A percentile compares a stretch with the other conserved stretches of the same genome.
Conservation (phyloP, 2,329 filamentous ascomycete species). For the Colletotrichum eleusines region DNA sequence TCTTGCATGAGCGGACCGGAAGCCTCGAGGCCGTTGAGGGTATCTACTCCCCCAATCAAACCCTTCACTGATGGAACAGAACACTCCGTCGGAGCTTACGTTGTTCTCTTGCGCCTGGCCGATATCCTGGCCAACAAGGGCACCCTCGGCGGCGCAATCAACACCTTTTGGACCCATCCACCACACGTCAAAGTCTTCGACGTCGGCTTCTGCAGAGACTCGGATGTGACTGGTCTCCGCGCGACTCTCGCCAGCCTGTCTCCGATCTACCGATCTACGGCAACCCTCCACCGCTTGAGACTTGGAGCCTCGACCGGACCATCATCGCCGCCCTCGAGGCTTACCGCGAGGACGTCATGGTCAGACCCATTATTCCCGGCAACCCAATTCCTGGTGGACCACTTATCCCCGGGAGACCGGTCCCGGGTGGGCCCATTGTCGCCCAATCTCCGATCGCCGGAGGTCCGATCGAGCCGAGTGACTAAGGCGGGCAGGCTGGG, state of each 20-base stretch:
- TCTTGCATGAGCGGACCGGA: neutral
- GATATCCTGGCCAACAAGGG: constrained; percentile 40
- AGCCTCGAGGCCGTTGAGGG: constrained; percentile 16
- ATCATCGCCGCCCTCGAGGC: constrained; percentile 42
- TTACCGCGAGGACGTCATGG: constrained; percentile 35
- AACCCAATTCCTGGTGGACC: constrained; percentile 48
- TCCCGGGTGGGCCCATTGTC: constrained; percentile 48
- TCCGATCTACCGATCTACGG: constrained; percentile 39
- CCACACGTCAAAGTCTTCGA: constrained; percentile 42
- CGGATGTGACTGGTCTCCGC: constrained; percentile 42
- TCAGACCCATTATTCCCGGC: constrained; percentile 43
- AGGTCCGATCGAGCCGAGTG: constrained; percentile 35
- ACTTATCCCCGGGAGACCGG: constrained; percentile 47
- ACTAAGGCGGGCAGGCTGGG: constrained; percentile 16
- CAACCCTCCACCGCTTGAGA: constrained; percentile 33
- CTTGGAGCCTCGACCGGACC: constrained; percentile 42
- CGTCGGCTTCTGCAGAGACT: constrained; percentile 39
- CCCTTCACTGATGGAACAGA: neutral
- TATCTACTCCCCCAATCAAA: neutral
- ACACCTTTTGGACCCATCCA: constrained; percentile 24
- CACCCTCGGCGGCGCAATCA: constrained; percentile 24
- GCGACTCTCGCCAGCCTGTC: constrained; percentile 39
- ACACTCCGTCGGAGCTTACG: constrained; percentile 26
- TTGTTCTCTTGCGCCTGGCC: constrained; percentile 38
- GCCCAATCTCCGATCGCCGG: constrained; percentile 36